phyloP scores from a whole-genome alignment of 106 monocot species.

The Apostasia ramifera region DNA sequence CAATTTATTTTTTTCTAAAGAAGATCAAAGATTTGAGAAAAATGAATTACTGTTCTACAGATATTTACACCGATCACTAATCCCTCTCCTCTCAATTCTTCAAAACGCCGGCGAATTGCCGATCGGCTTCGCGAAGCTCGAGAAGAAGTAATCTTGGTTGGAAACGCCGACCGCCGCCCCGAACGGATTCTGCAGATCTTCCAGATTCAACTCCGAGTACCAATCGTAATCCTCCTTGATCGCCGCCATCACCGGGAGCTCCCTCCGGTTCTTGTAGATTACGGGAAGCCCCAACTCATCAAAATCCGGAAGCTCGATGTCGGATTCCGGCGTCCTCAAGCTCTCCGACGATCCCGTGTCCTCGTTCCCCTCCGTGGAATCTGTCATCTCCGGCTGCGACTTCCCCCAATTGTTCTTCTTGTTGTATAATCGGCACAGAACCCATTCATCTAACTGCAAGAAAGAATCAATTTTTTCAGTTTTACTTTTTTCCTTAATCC shows the following conservation, averaged over 20 bases:
- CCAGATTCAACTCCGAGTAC: constrained; percentile 41
- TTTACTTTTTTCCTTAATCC: neutral
- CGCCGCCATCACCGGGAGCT: neutral
- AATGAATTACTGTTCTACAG: too few relatives aligned
- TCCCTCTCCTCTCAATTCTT: neutral
- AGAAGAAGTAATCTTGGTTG: constrained; percentile 27
- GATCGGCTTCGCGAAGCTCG: constrained; percentile 15
- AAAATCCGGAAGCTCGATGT: constrained; percentile 27
- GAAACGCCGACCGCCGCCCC: constrained; percentile 5
- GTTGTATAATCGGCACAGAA: constrained; percentile 58
- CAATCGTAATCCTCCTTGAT: constrained; percentile 46
- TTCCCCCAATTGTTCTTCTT: constrained; percentile 67
- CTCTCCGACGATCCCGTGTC: constrained; percentile 30
- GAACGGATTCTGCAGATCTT: constrained; percentile 31
- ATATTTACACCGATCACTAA: too few relatives aligned
- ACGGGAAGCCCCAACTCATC: constrained; percentile 2
- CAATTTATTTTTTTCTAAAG: too few relatives aligned
- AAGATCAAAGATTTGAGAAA: too few relatives aligned
- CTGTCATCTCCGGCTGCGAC: constrained; percentile 9
- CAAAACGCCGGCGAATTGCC: constrained; percentile 22
- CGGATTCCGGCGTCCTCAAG: constrained; percentile 45
- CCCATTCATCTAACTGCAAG: constrained; percentile 63
- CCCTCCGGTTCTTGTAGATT: neutral
- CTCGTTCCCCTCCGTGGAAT: constrained; percentile 17
- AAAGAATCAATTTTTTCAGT: neutral